These are phyloP conservation scores for Parafenestella ontariensis DNA, from an alignment of 2,329 filamentous ascomycete species.

Conservation along the genomic window DNA sequence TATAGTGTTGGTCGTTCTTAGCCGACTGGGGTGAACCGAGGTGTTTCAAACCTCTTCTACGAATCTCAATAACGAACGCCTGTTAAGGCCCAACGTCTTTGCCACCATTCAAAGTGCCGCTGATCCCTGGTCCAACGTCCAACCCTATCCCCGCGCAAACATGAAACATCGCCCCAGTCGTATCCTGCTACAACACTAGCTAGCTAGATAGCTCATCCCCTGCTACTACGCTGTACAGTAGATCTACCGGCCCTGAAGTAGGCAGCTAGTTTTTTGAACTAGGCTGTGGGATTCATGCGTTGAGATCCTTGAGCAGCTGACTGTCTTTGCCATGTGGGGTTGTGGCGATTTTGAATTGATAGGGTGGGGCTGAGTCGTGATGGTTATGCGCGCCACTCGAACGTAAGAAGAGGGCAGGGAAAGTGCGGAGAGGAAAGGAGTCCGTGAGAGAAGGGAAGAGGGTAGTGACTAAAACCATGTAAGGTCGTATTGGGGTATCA, in stretches of 20 bases:
- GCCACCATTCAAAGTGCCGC: background rate
- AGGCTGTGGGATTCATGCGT: slow-evolving; percentile 4
- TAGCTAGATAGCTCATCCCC: background rate
- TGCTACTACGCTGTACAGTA: background rate
- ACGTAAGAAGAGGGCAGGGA: too few species aligned
- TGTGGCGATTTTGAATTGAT: background rate
- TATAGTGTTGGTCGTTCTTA: too few species aligned
- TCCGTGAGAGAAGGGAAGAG: background rate
- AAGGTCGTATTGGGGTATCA: background rate
- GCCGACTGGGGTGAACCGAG: too few species aligned
- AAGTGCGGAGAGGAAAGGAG: background rate
- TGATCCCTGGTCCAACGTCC: too few species aligned
- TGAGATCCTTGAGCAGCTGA: background rate
- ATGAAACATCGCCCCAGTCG: background rate
- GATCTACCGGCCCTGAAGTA: background rate
- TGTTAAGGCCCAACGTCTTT: too few species aligned
- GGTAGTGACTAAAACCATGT: background rate
- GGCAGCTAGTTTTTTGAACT: background rate
- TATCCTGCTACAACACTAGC: background rate
- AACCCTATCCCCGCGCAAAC: background rate
- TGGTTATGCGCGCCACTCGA: background rate
- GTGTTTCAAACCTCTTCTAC: too few species aligned
- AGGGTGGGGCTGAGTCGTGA: background rate
- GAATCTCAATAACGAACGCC: too few species aligned
- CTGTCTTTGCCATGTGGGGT: background rate